Evolutionary conservation across 768 basidiomycete species (phyloP), one percentile per base, ranked within the genome.

Genomic region (Leccinum variicolor): DNA sequence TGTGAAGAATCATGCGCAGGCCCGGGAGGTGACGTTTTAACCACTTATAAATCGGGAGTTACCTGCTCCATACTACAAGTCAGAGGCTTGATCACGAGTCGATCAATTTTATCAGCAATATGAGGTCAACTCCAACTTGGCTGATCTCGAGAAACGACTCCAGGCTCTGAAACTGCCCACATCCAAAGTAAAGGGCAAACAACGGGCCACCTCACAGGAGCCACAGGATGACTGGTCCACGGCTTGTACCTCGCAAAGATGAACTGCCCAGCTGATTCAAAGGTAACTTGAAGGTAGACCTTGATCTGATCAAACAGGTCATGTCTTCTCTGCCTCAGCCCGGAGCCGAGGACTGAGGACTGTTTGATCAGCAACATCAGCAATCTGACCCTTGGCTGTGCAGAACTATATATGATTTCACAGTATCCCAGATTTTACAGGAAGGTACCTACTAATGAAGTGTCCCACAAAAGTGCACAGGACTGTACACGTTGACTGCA

Each of bases 71-170:
- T 53, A n/a, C n/a, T n/a, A n/a, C 49, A 90, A 92, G 66, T 84
- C 85, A 29, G 85, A 85, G 54, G 81, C 82, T n/a, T 92, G 90
- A 90, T 79, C 81, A 46, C 80, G 83, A 60, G 79, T 83, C 0
- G 77, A 78, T 7, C 80, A 81, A 48, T 79, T 77, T 43, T 90
- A 89, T 65, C 83, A 87, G 36, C 68, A 81, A 6, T 84, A 83
- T 63, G 71, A 74, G 47, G 76, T 79, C 59, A 76, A 75, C 26
- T 74, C 83, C 28, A 73, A 78, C n/a, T n/a, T n/a, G 43, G 70
- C 75, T 15, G 79, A 78, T 15, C 71, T 84, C 21, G 82, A 81
- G 54, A 79, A 79, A 60, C 81, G 84, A 48, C 73, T 64, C 5
- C 73, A 76, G 55, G 67, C 74, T 45, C 66, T 77, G 15, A 69